Conservation (phyloP, 176 grass and related monocot genomes). For the Rhipidocladum racemiflorum region DNA sequence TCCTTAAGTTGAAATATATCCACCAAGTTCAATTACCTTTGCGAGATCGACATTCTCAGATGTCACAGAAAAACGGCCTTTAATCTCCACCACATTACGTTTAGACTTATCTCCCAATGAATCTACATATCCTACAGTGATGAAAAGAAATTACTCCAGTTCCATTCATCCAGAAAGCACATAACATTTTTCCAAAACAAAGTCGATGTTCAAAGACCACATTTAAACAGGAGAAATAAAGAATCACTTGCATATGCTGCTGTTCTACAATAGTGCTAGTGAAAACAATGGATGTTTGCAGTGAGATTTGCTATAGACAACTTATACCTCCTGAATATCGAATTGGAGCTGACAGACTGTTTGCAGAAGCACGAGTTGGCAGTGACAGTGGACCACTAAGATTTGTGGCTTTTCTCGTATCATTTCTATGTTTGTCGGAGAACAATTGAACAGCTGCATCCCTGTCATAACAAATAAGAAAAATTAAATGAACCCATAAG, state of each 20-base stretch:
- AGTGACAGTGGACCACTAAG: constrained; percentile 93
- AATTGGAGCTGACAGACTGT: constrained; percentile 96
- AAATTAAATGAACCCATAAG: constrained; percentile 6
- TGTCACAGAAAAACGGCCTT: constrained; percentile 98
- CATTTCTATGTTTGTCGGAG: constrained; percentile 67
- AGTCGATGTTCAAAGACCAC: background rate
- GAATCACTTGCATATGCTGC: background rate
- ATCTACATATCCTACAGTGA: constrained; percentile 82
- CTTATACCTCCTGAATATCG: constrained; percentile 80
- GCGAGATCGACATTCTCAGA: constrained; percentile 99
- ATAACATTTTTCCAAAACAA: background rate
- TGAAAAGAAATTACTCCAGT: constrained; percentile 26
- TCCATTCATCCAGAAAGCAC: constrained; percentile 19
- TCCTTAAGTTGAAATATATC: constrained; percentile 15
- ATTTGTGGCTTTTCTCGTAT: constrained; percentile 64
- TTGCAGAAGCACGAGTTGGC: constrained; percentile 97
- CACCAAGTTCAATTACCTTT: constrained; percentile 52
- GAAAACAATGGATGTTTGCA: background rate
- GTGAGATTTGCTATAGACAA: background rate
- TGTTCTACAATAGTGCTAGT: constrained; percentile 3
- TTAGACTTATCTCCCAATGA: constrained; percentile 85
- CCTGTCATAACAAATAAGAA: constrained; percentile 44
- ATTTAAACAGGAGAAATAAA: constrained; percentile 13
- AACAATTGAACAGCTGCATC: constrained; percentile 46
- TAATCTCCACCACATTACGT: constrained; percentile 90